Percentiles rank a stretch among this genome's conserved stretches.
phyloP scores from a whole-genome alignment of 148 eudicot species.

The Arctostaphylos glauca region DNA sequence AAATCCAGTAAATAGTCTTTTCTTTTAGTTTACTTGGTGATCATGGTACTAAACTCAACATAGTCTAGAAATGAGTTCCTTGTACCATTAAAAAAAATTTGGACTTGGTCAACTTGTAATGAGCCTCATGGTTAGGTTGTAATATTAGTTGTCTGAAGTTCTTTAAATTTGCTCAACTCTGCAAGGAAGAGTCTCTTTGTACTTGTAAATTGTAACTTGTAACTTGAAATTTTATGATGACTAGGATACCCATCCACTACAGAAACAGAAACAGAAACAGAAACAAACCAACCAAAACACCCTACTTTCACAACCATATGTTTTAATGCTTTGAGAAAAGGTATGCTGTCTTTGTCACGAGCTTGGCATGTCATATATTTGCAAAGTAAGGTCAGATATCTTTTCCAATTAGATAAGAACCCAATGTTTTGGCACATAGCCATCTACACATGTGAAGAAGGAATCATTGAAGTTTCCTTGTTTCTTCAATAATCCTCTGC shows the following conservation, averaged over 20 bases:
- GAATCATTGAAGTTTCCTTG: background rate
- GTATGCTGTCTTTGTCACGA: background rate
- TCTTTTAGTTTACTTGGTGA: background rate
- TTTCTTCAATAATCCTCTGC: background rate
- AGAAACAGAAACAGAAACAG: background rate
- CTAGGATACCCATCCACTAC: background rate
- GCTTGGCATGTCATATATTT: background rate
- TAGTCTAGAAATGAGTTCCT: background rate
- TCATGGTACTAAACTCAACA: background rate
- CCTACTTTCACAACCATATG: background rate
- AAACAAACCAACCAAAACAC: background rate
- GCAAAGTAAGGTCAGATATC: background rate
- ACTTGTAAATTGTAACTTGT: background rate
- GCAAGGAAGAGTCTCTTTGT: background rate
- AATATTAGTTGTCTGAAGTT: background rate
- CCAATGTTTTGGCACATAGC: constrained; percentile 1
- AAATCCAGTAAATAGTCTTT: background rate
- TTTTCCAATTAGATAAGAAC: constrained; percentile 15
- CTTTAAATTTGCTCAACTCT: background rate
- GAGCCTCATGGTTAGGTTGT: background rate
- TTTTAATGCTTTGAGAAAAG: background rate
- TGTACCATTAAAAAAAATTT: background rate
- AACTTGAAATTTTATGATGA: background rate
- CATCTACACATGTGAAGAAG: background rate
- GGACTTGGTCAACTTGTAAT: background rate